Percentiles rank a stretch among this genome's conserved stretches.
Evolutionary conservation across 441 rosid species (phyloP).

Genomic region (Bocquillonia castaneifolia): DNA sequence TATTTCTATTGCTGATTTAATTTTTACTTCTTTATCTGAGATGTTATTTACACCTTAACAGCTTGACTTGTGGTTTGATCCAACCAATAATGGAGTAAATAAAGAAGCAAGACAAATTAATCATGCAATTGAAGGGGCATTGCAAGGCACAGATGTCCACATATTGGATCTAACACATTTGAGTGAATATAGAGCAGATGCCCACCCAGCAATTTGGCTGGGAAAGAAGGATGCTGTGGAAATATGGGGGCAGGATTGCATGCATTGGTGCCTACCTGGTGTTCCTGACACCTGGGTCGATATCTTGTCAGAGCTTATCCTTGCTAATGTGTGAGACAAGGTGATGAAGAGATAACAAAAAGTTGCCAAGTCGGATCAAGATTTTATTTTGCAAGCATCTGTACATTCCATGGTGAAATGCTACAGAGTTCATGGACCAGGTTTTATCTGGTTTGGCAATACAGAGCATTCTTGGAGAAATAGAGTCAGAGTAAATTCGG

Average conservation of each 20-base stretch:
- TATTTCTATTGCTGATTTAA: background rate
- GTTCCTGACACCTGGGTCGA: constrained; percentile 94
- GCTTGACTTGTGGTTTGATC: constrained; percentile 94
- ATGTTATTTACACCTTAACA: constrained; percentile 38
- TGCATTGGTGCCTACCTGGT: constrained; percentile 99
- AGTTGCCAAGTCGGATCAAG: background rate
- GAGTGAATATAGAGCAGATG: constrained; percentile 92
- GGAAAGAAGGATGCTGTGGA: constrained; percentile 91
- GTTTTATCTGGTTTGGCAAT: too few species aligned
- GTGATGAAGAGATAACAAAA: constrained; percentile 18
- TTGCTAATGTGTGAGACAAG: constrained; percentile 24
- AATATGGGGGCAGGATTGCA: constrained; percentile 96
- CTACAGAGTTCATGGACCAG: background rate
- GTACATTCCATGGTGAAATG: background rate
- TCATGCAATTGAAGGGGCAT: constrained; percentile 35
- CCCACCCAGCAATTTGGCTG: constrained; percentile 90
- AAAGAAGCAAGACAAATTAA: constrained; percentile 79
- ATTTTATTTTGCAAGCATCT: constrained; percentile 1
- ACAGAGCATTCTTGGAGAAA: background rate
- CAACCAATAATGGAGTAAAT: constrained; percentile 79
- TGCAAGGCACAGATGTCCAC: constrained; percentile 46
- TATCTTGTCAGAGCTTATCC: constrained; percentile 57
- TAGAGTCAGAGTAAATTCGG: background rate
- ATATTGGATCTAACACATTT: constrained; percentile 66
- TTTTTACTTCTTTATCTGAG: background rate